phyloP scores from a whole-genome alignment of 257 asterid genomes.

The Sherardia arvensis region DNA sequence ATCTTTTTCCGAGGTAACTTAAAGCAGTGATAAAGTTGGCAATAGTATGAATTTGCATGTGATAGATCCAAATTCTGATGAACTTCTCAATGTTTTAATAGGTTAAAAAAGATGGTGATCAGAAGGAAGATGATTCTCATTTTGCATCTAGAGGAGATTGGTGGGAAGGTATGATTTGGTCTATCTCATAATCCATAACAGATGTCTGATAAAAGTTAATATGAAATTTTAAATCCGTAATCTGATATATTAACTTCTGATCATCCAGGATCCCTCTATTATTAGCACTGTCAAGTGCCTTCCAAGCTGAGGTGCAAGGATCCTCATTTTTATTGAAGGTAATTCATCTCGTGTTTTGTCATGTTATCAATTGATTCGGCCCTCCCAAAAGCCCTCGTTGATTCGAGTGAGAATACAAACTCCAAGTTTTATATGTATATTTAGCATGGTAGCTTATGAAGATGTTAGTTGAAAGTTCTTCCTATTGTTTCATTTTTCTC shows the following conservation, averaged over 20 bases:
- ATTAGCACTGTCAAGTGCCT: slow-evolving; percentile 16
- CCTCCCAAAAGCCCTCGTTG: not conserved
- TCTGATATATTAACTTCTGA: not conserved
- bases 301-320: slow-evolving; percentile 11
- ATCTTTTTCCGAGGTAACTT: slow-evolving; percentile 23
- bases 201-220: too few species aligned
- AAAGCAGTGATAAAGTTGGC: not conserved
- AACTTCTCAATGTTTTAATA: slow-evolving; percentile 1
- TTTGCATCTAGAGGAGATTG: slow-evolving; percentile 40
- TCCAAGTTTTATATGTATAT: not conserved
- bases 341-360: not conserved
- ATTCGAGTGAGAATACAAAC: not conserved
- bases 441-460: not conserved
- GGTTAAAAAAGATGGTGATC: slow-evolving; percentile 34
- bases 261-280: slow-evolving; percentile 44
- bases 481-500: not conserved
- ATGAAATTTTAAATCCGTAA: not conserved
- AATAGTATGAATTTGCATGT: not conserved
- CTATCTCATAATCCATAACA: too few species aligned
- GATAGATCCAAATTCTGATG: not conserved
- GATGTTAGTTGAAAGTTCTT: not conserved
- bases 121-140: slow-evolving; percentile 21
- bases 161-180: slow-evolving; percentile 41
- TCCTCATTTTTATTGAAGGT: slow-evolving; percentile 26
- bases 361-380: not conserved